Evolutionary conservation across 2,329 filamentous ascomycete species (phyloP).

Genomic region (Helotiales sp.): DNA sequence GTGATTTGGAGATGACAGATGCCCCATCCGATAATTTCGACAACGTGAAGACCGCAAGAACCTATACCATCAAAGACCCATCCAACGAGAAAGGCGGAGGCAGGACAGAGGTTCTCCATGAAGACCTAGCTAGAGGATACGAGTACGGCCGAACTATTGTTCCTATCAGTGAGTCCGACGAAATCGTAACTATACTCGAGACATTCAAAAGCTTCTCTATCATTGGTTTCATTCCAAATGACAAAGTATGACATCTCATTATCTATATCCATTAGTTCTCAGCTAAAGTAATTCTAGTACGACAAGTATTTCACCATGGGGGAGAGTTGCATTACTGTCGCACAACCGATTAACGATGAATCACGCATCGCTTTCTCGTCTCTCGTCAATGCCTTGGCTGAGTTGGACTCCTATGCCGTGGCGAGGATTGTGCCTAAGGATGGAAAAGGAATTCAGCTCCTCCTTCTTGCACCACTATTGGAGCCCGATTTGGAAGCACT

Average conservation of each 20-base stretch:
- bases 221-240: slow-evolving; percentile 77
- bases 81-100: slow-evolving; percentile 68
- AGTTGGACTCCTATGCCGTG: slow-evolving; percentile 82
- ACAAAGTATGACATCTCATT: slow-evolving; percentile 57
- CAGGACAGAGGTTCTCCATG: slow-evolving; percentile 78
- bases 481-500: slow-evolving; percentile 81
- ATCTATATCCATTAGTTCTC: neutral
- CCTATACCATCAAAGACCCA: slow-evolving; percentile 79
- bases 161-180: slow-evolving; percentile 81
- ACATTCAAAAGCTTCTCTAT: slow-evolving; percentile 75
- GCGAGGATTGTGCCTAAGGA: slow-evolving; percentile 85
- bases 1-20: slow-evolving; percentile 44
- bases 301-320: slow-evolving; percentile 85
- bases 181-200: slow-evolving; percentile 85
- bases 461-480: slow-evolving; percentile 78
- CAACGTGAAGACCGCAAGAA: slow-evolving; percentile 72
- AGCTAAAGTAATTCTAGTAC: slow-evolving; percentile 52
- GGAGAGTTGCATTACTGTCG: slow-evolving; percentile 73
- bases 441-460: slow-evolving; percentile 71
- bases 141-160: slow-evolving; percentile 92
- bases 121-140: slow-evolving; percentile 88
- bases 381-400: slow-evolving; percentile 81
- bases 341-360: slow-evolving; percentile 76
- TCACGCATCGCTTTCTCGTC: slow-evolving; percentile 85
- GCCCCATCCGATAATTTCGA: slow-evolving; percentile 51